Base-by-base conservation (phyloP, 2,329 filamentous ascomycete species). In the Fusarium mundagurra region DNA sequence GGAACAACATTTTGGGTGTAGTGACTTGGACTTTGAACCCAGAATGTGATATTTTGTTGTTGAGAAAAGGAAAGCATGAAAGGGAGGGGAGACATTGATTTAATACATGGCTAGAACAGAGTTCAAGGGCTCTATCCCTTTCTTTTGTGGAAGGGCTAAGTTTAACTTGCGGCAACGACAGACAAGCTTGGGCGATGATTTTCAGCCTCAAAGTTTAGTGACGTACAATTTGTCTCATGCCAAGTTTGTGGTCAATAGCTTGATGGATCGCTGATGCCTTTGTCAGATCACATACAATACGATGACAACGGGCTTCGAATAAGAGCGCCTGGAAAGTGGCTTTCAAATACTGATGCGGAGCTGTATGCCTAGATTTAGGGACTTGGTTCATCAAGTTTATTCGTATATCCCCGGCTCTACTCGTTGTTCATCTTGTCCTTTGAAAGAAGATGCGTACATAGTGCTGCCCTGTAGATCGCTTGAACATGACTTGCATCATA, bases 121-220 rank as follows among this genome's bases (percentile, higher is more conserved):
- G n/a, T 24, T 53, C 6, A 3, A 16, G 14, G 6, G 11, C 5
- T 9, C 1, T 20, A 14, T 33, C 22, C 1, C 2, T 4, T 7
- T 33, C 3, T 34, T 24, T 11, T 20, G 48, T 14, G 8, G 17
- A 34, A 34, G 4, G 18, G 9, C 27, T 16, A 22, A 27, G 6
- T 10, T 11, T 47, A 11, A 16, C 9, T 47, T 29, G n/a, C 41
- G 16, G 13, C 13, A 22, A 48, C 14, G 14, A 48, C 20, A n/a
- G 20, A 17, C 22, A 8, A 31, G 29, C 29, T 31, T 12, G 10
- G 5, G 7, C 9, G 9, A 3, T 18, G 8, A 5, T 8, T 16
- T 20, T 11, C 17, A 34, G 17, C 31, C 12, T 24, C 17, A 24
- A 24, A 51, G 9, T 10, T 34, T 14, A 14, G 17, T 10, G 22